Conservation (phyloP, 2,329 filamentous ascomycete species). For the Pseudocercospora vitis region DNA sequence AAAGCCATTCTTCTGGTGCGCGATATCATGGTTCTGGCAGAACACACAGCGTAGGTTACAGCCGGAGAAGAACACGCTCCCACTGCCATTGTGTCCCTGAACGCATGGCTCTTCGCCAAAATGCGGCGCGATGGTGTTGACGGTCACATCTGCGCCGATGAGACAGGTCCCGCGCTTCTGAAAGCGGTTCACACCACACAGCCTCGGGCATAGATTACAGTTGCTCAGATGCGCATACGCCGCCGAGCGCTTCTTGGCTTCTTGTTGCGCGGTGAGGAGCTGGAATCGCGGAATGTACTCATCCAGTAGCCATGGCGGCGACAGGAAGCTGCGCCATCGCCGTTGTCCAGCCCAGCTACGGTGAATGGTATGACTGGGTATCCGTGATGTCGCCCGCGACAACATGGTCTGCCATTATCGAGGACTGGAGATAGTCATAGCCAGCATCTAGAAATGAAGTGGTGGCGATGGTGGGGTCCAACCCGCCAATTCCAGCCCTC, state of each 20-base stretch:
- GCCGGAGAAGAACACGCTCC: constrained; percentile 78
- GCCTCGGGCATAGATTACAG: constrained; percentile 77
- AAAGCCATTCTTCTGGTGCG: constrained; percentile 77
- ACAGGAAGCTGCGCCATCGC: constrained; percentile 41
- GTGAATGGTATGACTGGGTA: not conserved
- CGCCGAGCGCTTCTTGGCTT: constrained; percentile 68
- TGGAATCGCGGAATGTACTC: constrained; percentile 73
- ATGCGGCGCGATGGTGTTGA: constrained; percentile 75
- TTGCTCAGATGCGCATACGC: constrained; percentile 74
- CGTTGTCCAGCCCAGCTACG: constrained; percentile 1
- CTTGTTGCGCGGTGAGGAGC: constrained; percentile 65
- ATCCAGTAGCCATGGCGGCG: constrained; percentile 64
- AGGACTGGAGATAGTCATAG: not conserved
- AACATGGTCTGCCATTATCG: constrained; percentile 20
- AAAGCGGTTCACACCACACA: constrained; percentile 78
- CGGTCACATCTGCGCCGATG: constrained; percentile 71
- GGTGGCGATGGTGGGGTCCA: not conserved
- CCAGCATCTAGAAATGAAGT: not conserved
- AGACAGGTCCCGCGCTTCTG: constrained; percentile 76
- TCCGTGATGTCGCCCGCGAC: not conserved
- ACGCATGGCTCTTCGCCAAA: constrained; percentile 83
- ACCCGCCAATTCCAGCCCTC: not conserved
- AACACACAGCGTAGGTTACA: constrained; percentile 73
- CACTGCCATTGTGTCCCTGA: constrained; percentile 77
- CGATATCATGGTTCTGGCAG: constrained; percentile 82